A percentile compares a stretch with the other conserved stretches of the same genome.
Evolutionary conservation across 257 asterid species (phyloP).

Genomic region (Salvia miltiorrhiza): DNA sequence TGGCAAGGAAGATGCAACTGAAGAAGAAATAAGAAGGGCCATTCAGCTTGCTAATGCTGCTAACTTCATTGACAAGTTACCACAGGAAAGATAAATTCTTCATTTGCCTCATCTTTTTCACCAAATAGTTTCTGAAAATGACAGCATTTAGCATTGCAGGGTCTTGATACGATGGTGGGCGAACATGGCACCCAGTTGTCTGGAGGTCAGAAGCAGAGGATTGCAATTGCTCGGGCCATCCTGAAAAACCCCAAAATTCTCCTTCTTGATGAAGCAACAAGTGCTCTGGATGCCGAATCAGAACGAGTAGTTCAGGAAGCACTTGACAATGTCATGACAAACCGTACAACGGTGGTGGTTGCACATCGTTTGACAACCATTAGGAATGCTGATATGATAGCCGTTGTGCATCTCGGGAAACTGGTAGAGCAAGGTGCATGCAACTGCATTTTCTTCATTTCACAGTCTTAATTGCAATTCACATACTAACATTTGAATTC

Average conservation of each 20-base stretch:
- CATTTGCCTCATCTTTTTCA: neutral
- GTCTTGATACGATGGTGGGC: constrained; percentile 80
- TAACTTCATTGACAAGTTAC: constrained; percentile 64
- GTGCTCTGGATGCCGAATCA: constrained; percentile 81
- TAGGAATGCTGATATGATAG: constrained; percentile 77
- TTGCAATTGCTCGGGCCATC: constrained; percentile 84
- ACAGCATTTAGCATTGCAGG: constrained; percentile 35
- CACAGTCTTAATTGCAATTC: neutral
- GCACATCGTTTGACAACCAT: constrained; percentile 81
- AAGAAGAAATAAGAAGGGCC: constrained; percentile 60
- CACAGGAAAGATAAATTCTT: constrained; percentile 32
- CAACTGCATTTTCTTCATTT: neutral
- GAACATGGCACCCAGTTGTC: constrained; percentile 83
- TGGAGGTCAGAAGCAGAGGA: constrained; percentile 85
- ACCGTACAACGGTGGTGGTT: constrained; percentile 74
- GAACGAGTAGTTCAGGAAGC: constrained; percentile 77
- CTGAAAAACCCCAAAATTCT: constrained; percentile 72
- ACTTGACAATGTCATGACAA: constrained; percentile 63
- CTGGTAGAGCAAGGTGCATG: constrained; percentile 66
- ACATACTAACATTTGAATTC: neutral
- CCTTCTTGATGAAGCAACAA: constrained; percentile 89
- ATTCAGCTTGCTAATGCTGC: constrained; percentile 80
- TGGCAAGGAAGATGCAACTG: constrained; percentile 64
- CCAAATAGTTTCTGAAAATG: neutral
- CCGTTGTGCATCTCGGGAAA: constrained; percentile 66